Conservation (phyloP, 1,284 basidiomycete genomes). For the Rugosomyces carneus region DNA sequence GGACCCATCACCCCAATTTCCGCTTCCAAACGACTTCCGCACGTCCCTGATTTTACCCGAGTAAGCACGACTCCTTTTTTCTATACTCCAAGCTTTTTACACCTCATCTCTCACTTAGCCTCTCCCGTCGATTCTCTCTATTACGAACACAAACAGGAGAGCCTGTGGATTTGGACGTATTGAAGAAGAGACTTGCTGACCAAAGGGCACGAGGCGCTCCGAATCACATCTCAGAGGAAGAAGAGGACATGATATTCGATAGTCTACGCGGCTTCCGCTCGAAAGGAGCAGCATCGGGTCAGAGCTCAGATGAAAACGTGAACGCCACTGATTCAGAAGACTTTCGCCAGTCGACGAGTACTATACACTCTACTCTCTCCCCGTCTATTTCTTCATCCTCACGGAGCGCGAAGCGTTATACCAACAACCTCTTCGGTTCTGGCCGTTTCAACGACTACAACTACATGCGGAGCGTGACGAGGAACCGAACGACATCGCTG, state of each 20-base stretch:
- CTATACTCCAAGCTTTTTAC: constrained; percentile 10
- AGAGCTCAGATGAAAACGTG: constrained; percentile 31
- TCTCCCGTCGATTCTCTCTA: constrained; percentile 73
- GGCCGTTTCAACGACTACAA: constrained; percentile 66
- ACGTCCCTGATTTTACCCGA: constrained; percentile 78
- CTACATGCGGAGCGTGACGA: constrained; percentile 53
- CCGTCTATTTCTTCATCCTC: constrained; percentile 42
- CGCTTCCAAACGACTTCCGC: constrained; percentile 68
- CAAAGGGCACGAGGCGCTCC: constrained; percentile 63
- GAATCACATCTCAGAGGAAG: constrained; percentile 68
- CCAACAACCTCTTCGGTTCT: constrained; percentile 80
- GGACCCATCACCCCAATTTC: constrained; percentile 48
- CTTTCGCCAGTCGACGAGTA: constrained; percentile 36
- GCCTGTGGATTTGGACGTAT: constrained; percentile 55
- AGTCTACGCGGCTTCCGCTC: constrained; percentile 55
- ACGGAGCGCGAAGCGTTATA: constrained; percentile 59
- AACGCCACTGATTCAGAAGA: constrained; percentile 28
- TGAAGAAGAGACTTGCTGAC: constrained; percentile 62
- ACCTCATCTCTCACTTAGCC: constrained; percentile 36
- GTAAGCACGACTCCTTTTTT: constrained; percentile 39
- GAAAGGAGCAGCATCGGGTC: constrained; percentile 27
- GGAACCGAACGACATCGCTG: constrained; percentile 42
- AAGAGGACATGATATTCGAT: constrained; percentile 77
- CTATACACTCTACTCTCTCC: constrained; percentile 22
- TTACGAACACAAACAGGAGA: constrained; percentile 62